Percentiles rank a stretch among this genome's conserved stretches.
phyloP scores from a whole-genome alignment of 371 early-diverging fungal genomes.

The Lichtheimia ornata region DNA sequence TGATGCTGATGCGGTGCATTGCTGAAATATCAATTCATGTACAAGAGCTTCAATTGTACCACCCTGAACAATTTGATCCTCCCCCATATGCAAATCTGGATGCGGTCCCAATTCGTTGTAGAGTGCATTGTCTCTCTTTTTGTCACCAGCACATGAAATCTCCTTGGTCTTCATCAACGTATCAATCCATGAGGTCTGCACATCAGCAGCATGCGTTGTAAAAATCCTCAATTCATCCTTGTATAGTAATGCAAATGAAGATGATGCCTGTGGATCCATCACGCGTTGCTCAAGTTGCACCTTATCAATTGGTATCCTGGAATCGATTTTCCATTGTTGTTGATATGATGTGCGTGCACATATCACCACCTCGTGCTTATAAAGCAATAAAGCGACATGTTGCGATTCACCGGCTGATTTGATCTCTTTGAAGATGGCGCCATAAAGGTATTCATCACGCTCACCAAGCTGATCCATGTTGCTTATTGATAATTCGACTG shows the following conservation, averaged over 20 bases:
- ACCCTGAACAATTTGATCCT: slow-evolving; percentile 32
- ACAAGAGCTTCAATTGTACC: slow-evolving; percentile 68
- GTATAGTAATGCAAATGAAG: background rate
- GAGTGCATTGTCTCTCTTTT: background rate
- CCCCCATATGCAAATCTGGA: slow-evolving; percentile 12
- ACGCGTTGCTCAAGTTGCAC: slow-evolving; percentile 9
- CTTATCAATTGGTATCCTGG: slow-evolving; percentile 12
- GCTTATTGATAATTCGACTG: background rate
- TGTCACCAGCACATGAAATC: too few relatives aligned
- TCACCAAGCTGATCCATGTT: background rate
- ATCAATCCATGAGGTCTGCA: slow-evolving; percentile 9
- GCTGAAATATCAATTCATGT: slow-evolving; percentile 64
- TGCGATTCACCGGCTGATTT: slow-evolving; percentile 7
- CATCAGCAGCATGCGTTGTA: background rate
- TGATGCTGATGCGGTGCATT: slow-evolving; percentile 8
- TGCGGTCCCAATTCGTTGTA: background rate
- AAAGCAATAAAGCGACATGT: slow-evolving; percentile 24
- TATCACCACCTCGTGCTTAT: slow-evolving; percentile 13
- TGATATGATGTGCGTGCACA: slow-evolving; percentile 1
- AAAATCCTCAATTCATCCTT: slow-evolving; percentile 6
- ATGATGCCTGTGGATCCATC: background rate
- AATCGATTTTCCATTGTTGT: slow-evolving; percentile 9
- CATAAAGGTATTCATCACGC: slow-evolving; percentile 13
- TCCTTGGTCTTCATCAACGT: slow-evolving; percentile 5
- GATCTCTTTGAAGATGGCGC: slow-evolving; percentile 28